Evolutionary conservation across 257 asterid genomes (phyloP).

Genomic region (Lycium barbarum): DNA sequence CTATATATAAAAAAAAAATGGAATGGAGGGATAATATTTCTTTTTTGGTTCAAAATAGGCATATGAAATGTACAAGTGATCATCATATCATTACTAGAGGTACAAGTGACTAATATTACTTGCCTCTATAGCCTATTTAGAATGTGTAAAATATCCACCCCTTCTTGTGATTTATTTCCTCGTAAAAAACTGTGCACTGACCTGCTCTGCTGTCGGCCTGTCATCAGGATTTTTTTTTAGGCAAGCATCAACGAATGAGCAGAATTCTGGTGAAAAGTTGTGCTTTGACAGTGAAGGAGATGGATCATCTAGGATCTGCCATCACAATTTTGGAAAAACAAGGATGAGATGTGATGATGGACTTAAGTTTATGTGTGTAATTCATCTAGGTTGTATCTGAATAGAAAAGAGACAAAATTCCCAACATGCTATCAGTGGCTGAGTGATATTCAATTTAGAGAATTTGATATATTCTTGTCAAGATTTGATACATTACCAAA

Average conservation of each 20-base stretch:
- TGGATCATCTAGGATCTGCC: conserved; percentile 92
- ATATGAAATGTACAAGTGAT: background rate
- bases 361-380: background rate
- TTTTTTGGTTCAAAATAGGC: background rate
- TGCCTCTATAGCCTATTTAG: conserved; percentile 1
- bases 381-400: background rate
- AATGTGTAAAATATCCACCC: background rate
- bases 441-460: background rate
- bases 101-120: background rate
- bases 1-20: background rate
- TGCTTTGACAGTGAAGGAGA: conserved; percentile 82
- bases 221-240: conserved; percentile 80
- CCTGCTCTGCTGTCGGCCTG: conserved; percentile 97
- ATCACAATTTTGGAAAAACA: conserved; percentile 10
- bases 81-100: background rate
- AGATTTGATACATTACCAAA: background rate
- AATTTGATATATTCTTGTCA: background rate
- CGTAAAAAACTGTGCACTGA: conserved; percentile 39
- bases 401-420: conserved; percentile 7
- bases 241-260: conserved; percentile 88
- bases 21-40: background rate
- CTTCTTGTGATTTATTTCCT: background rate
- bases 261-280: conserved; percentile 80
- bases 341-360: conserved; percentile 31
- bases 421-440: background rate